Conservation (phyloP, 2,329 filamentous ascomycete genomes). For the Fusarium verticillioides region DNA sequence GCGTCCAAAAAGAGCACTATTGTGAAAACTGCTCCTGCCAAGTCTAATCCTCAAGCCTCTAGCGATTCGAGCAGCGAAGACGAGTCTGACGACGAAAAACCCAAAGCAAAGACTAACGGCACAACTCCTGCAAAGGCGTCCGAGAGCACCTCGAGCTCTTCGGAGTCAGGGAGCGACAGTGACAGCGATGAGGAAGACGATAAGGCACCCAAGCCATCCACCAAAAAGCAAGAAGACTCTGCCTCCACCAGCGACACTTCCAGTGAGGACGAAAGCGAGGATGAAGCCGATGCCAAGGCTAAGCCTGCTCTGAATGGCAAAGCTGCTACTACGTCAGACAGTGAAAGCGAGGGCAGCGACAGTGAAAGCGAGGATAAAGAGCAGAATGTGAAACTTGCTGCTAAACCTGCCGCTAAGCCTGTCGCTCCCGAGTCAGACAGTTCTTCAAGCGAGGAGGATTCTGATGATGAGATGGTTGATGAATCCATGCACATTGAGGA, state of each 20-base stretch:
- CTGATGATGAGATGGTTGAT: constrained; percentile 50
- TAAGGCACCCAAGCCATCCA: constrained; percentile 27
- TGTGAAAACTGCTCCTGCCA: constrained; percentile 19
- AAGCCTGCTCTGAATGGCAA: constrained; percentile 34
- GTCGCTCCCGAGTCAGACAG: constrained; percentile 27
- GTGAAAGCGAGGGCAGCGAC: constrained; percentile 42
- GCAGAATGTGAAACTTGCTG: constrained; percentile 25
- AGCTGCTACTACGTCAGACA: constrained; percentile 28
- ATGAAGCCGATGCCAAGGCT: constrained; percentile 33
- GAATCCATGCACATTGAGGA: constrained; percentile 55
- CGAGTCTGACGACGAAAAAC: constrained; percentile 42
- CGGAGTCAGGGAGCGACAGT: constrained; percentile 46
- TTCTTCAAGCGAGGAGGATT: constrained; percentile 44
- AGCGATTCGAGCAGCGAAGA: constrained; percentile 46
- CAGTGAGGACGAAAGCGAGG: constrained; percentile 46
- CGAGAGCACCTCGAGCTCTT: constrained; percentile 41
- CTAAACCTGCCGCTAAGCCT: constrained; percentile 26
- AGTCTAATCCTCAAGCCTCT: constrained; percentile 36
- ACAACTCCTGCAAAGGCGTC: constrained; percentile 22
- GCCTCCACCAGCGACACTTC: constrained; percentile 42
- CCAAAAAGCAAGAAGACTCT: constrained; percentile 30
- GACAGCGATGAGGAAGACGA: constrained; percentile 44
- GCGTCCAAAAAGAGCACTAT: constrained; percentile 40
- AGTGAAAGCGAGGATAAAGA: constrained; percentile 42
- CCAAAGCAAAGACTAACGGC: constrained; percentile 39